Evolutionary conservation across 805 yeast genomes (phyloP).

Genomic region (fission yeast (Schizosaccharomyces pombe)): DNA sequence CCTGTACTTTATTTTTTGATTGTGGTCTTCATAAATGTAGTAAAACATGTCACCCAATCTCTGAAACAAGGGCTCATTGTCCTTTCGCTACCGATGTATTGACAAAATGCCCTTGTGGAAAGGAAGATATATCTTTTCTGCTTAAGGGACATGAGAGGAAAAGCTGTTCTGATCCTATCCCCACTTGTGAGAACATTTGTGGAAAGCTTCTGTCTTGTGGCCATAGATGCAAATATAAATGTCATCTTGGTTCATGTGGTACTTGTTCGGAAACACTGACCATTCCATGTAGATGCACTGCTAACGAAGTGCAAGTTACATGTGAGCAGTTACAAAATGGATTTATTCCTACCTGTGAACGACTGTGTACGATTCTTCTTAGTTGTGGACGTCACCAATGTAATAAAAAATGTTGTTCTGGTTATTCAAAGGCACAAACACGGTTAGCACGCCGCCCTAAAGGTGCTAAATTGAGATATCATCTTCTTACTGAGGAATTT

Average conservation of each 20-base stretch:
- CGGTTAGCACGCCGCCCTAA: slow-evolving; percentile 14
- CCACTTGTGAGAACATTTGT: slow-evolving; percentile 47
- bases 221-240: slow-evolving; percentile 36
- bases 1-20: slow-evolving; percentile 25
- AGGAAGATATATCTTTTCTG: slow-evolving; percentile 23
- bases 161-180: slow-evolving; percentile 54
- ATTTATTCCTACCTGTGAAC: slow-evolving; percentile 22
- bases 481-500: slow-evolving; percentile 13
- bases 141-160: slow-evolving; percentile 20
- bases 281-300: slow-evolving; percentile 39
- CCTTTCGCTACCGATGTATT: slow-evolving; percentile 36
- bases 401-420: slow-evolving; percentile 40
- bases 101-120: slow-evolving; percentile 65
- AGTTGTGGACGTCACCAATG: slow-evolving; percentile 71
- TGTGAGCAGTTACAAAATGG: background rate
- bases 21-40: slow-evolving; percentile 41
- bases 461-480: slow-evolving; percentile 14
- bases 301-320: slow-evolving; percentile 11
- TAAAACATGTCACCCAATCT: slow-evolving; percentile 30
- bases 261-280: slow-evolving; percentile 35
- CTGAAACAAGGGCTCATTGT: slow-evolving; percentile 25
- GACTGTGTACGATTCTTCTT: slow-evolving; percentile 49
- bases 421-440: slow-evolving; percentile 34
- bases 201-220: slow-evolving; percentile 48
- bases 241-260: slow-evolving; percentile 61